Evolutionary conservation across 345 rosid genomes (phyloP), one percentile per base, ranked within the genome.

Genomic region (Acer campestre): DNA sequence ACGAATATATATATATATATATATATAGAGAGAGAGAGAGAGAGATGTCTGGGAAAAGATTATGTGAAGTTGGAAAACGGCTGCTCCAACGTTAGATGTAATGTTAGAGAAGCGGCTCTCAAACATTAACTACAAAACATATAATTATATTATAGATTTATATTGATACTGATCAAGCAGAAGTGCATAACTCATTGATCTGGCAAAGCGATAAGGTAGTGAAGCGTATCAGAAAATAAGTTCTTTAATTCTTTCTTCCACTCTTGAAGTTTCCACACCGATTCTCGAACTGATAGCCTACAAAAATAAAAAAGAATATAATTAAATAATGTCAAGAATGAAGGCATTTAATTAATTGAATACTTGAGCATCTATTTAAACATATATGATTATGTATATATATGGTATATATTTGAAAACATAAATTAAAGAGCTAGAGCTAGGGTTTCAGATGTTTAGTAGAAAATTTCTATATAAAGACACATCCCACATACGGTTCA

Each of bases 231-330:
- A n/a, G 17, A 40, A 17, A 4, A 67, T 0, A 1, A 67, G 31
- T 4, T 67, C 70, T 67, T 67, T n/a, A 0, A 67, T 27, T 6
- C 70, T 48, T 1, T 40, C 70, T 42, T 67, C 51, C 13, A 67
- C 51, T 10, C 25, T 67, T n/a, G 27, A 20, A 1, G 51, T 20
- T 10, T 67, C 70, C 51, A 67, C 25, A 7, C 70, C 70, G 20
- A 67, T 67, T 40, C 70, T 67, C 3, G 70, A 4, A 67, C 1
- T 42, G 27, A 67, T 10, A 25, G 70, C 53, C 70, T 67, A 53
- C 29, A 67, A 40, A 18, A 5, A 38, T 42, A 4, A 42, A 35
- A 3, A 31, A 3, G 35, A 31, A 31, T 31, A 31, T 46, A 9
- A 46, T 46, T 49, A 49, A 49, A 49, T 49, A 13, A 49, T 13